Conservation (phyloP, 768 basidiomycete species). For the Lentinula raphanica region DNA sequence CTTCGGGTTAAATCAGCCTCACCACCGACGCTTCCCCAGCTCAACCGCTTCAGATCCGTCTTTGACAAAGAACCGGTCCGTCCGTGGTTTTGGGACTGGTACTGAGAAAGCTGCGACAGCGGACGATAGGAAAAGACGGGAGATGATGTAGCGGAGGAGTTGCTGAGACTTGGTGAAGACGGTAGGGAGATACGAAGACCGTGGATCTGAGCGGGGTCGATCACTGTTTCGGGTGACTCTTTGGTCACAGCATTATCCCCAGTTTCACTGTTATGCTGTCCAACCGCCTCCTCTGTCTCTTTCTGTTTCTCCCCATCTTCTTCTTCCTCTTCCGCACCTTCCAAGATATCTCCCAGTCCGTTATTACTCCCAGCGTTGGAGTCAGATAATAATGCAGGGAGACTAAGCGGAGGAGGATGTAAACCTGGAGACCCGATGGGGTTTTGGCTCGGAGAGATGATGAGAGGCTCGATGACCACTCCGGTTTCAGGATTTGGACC, state of each 20-base stretch:
- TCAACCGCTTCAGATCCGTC: neutral
- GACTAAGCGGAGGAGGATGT: conserved; percentile 34
- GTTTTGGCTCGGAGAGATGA: conserved; percentile 29
- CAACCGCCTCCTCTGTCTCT: conserved; percentile 13
- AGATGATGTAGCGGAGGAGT: neutral
- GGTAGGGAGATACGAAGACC: conserved; percentile 10
- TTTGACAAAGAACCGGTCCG: neutral
- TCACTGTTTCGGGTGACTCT: neutral
- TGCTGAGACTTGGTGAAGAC: neutral
- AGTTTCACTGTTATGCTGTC: conserved; percentile 5
- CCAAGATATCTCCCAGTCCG: conserved; percentile 55
- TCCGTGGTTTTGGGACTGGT: neutral
- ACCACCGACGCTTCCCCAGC: neutral
- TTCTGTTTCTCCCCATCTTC: conserved; percentile 18
- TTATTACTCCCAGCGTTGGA: neutral
- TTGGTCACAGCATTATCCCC: neutral
- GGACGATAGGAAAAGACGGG: neutral
- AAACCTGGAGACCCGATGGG: conserved; percentile 9
- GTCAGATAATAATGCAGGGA: conserved; percentile 19
- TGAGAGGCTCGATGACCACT: conserved; percentile 49
- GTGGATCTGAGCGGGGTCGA: conserved; percentile 8
- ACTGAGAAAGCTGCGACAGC: neutral
- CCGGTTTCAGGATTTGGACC: conserved; percentile 6
- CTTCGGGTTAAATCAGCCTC: neutral
- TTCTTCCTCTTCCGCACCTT: conserved; percentile 60